Conservation (phyloP, 805 yeast species). For the Barnettozyma pratensis region DNA sequence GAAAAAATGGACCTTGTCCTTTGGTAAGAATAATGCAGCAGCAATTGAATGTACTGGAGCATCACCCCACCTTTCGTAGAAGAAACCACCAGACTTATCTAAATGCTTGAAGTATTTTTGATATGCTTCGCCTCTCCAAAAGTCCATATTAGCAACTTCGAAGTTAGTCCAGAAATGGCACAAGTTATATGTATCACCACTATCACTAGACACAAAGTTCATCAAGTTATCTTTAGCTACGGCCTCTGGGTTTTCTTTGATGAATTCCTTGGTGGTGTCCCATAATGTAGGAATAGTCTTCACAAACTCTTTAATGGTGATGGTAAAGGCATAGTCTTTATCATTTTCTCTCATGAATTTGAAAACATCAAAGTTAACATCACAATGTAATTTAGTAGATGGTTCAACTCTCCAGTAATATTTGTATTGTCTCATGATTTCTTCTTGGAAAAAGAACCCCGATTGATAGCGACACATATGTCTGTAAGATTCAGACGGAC, state of each 20-base stretch:
- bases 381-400: conserved; percentile 73
- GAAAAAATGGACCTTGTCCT: conserved; percentile 70
- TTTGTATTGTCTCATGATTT: conserved; percentile 65
- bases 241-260: conserved; percentile 43
- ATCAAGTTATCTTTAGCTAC: conserved; percentile 48
- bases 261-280: conserved; percentile 62
- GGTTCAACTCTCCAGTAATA: conserved; percentile 97
- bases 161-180: conserved; percentile 86
- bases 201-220: conserved; percentile 57
- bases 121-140: conserved; percentile 58
- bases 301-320: conserved; percentile 69
- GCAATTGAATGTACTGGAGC: conserved; percentile 92
- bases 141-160: conserved; percentile 67
- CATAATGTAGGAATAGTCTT: conserved; percentile 75
- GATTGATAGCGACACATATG: conserved; percentile 93
- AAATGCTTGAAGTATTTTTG: conserved; percentile 55
- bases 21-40: conserved; percentile 69
- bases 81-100: conserved; percentile 72
- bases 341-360: conserved; percentile 74
- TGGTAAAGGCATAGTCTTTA: conserved; percentile 73
- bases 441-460: conserved; percentile 84
- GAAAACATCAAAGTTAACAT: conserved; percentile 76
- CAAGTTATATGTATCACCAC: conserved; percentile 59
- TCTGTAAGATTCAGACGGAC: conserved; percentile 64
- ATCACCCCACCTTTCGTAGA: conserved; percentile 90